Conservation (phyloP, 2,329 filamentous ascomycete species). For the Alternaria dauci region DNA sequence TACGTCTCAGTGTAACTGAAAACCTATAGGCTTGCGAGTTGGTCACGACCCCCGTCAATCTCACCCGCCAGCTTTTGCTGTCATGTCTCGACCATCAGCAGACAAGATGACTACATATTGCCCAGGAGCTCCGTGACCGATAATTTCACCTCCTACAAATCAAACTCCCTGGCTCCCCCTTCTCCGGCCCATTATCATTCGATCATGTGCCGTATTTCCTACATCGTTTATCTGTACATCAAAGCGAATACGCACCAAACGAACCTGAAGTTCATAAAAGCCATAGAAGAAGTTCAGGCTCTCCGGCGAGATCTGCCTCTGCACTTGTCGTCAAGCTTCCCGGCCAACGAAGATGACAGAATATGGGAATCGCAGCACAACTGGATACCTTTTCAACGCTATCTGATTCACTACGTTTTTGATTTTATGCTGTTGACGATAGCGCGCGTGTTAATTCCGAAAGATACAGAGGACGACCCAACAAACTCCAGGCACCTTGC, state of each 20-base stretch:
- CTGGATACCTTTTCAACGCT: conserved; percentile 24
- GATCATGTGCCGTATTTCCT: conserved; percentile 18
- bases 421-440: conserved; percentile 19
- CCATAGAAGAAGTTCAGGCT: conserved; percentile 16
- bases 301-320: conserved; percentile 10
- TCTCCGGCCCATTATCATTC: conserved; percentile 21
- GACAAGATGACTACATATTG: conserved; percentile 7
- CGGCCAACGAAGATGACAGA: conserved; percentile 13
- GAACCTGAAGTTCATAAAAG: conserved; percentile 17
- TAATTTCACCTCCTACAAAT: conserved; percentile 9
- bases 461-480: conserved; percentile 4
- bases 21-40: conserved; percentile 17
- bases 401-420: conserved; percentile 15
- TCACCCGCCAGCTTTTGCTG: conserved; percentile 22
- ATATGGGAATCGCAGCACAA: conserved; percentile 16
- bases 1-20: not conserved
- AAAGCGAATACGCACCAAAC: conserved; percentile 23
- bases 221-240: conserved; percentile 22
- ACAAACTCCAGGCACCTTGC: conserved; percentile 11
- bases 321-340: conserved; percentile 16
- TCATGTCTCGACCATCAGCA: conserved; percentile 14
- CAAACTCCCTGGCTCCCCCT: conserved; percentile 4
- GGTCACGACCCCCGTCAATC: conserved; percentile 20
- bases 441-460: conserved; percentile 13
- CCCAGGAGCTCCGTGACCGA: not conserved